Base-by-base conservation (phyloP, 2,329 filamentous ascomycete species). In the Dothideomycetidae sp. region DNA sequence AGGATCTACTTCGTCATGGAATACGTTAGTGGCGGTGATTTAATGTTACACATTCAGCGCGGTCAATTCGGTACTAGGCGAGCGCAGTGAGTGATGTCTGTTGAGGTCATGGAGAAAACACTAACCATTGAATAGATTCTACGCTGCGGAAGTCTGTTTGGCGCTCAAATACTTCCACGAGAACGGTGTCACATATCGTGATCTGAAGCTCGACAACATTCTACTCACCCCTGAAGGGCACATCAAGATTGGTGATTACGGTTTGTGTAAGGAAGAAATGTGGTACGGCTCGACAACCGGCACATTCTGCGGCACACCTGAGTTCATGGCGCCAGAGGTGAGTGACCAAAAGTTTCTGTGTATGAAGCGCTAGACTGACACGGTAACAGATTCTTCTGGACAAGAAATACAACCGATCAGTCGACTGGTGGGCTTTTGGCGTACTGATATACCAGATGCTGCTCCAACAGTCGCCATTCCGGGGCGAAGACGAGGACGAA, bases 371-470 rank as follows among this genome's bases (percentile, higher is more conserved):
- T n/a, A n/a, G n/a, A n/a, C n/a, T n/a, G n/a, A n/a, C n/a, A n/a
- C n/a, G n/a, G n/a, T n/a, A n/a, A 12, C 44, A 92, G 80, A 98
- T 98, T 61, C 66, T 98, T 23, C 69, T 96, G 40, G 90, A 98
- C 58, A 98, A 98, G 68, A 96, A 94, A 56, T 98, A 98, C 53
- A 88, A 86, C 31, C 79, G 90, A 41, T 84, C 90, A 11, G 90
- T 98, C 30, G 90, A 98, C 59, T 98, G 90, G 90, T 98, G 90
- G 90, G 92, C 92, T 5, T 98, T 98, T 60, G 90, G 90, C 57
- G 90, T 98, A 19, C 66, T 98, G 50, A 98, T 98, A 52, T 98
- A 98, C 65, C 90, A 98, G 60, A 98, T 98, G 92, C 79, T 98
- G 40, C 74, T 98, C 33, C 92, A 98, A 56, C 92, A 98, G 58